Conservation (phyloP, 208 protist genomes). For the Lotmaria passim region DNA sequence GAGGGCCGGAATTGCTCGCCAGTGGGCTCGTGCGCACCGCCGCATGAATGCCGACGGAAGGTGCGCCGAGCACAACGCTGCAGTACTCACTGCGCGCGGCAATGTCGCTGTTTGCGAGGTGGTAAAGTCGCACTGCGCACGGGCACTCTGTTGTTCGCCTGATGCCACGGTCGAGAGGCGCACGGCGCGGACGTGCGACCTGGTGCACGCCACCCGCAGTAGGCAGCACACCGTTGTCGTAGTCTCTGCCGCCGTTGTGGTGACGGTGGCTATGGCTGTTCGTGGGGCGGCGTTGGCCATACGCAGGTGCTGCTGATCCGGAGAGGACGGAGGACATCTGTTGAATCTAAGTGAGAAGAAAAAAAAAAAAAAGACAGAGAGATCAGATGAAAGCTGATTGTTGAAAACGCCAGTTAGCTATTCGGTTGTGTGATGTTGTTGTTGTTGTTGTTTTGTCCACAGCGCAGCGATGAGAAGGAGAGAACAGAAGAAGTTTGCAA, state of each 20-base stretch:
- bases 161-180: slow-evolving; percentile 27
- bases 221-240: background rate
- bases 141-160: slow-evolving; percentile 50
- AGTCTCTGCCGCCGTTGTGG: background rate
- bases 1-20: slow-evolving; percentile 1
- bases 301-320: background rate
- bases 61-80: slow-evolving; percentile 36
- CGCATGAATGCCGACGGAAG: slow-evolving; percentile 29
- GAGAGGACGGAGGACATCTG: slow-evolving; percentile 10
- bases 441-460: too few species aligned
- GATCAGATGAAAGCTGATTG: background rate
- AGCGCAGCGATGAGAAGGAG: too few species aligned
- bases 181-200: background rate
- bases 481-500: too few species aligned
- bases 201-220: background rate
- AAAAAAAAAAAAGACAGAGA: background rate
- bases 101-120: slow-evolving; percentile 23
- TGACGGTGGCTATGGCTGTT: background rate
- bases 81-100: slow-evolving; percentile 39
- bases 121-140: slow-evolving; percentile 52
- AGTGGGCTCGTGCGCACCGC: slow-evolving; percentile 1
- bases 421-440: too few species aligned
- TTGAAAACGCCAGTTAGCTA: too few species aligned
- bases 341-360: background rate
- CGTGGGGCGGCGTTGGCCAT: background rate